Percentiles rank a stretch among this genome's conserved stretches.
phyloP scores from a whole-genome alignment of 164 flowering plant species.

The Dillenia turbinata region DNA sequence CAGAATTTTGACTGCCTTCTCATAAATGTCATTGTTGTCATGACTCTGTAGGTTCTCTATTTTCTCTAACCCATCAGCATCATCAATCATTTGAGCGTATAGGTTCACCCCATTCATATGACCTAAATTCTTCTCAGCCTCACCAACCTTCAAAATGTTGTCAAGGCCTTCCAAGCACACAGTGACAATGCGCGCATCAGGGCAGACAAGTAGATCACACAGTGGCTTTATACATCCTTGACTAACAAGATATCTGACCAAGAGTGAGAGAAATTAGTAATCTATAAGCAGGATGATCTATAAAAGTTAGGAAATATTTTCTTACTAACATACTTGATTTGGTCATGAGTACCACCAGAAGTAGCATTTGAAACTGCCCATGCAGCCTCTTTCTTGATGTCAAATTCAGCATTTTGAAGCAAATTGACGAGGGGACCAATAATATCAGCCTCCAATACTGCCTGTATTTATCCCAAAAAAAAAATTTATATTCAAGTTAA shows the following conservation, averaged over 20 bases:
- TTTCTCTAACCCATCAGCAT: constrained; percentile 37
- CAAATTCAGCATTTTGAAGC: constrained; percentile 65
- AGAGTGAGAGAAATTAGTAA: no score
- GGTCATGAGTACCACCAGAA: constrained; percentile 57
- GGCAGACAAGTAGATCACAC: constrained; percentile 49
- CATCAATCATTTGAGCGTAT: constrained; percentile 23
- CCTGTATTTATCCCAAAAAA: constrained; percentile 18
- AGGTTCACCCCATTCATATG: constrained; percentile 29
- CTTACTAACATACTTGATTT: constrained; percentile 38
- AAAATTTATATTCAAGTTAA: neutral
- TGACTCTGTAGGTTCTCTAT: constrained; percentile 9
- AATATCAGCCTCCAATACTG: constrained; percentile 50
- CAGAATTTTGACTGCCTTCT: no score
- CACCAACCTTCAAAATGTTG: constrained; percentile 53
- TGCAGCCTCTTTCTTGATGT: constrained; percentile 64
- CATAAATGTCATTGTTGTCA: no score
- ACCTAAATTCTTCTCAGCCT: constrained; percentile 42
- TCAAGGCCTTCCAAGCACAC: constrained; percentile 55
- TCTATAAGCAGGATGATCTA: no score
- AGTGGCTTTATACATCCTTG: no score
- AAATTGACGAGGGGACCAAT: constrained; percentile 43
- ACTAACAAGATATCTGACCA: no score
- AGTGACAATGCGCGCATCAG: constrained; percentile 47
- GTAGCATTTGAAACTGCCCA: constrained; percentile 71
- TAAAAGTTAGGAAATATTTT: no score